These are phyloP conservation scores for Porphyridium purpureum DNA, from an alignment of 23 red algal genomes.

Conservation along the genomic window DNA sequence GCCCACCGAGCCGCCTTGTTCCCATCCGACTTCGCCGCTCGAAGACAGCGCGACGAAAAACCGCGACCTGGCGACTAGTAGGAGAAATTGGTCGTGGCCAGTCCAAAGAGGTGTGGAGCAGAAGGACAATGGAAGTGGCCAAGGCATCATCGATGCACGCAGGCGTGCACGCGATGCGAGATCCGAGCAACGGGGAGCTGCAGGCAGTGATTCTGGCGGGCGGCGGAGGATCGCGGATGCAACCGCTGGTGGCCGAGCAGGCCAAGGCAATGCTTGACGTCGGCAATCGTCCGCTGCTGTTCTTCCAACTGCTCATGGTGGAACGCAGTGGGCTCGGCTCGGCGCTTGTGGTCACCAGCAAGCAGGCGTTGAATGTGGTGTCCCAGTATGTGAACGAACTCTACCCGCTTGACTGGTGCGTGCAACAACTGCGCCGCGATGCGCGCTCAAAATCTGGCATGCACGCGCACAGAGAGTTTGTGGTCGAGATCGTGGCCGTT, in stretches of 20 bases:
- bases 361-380: slow-evolving; percentile 4
- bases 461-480: neutral
- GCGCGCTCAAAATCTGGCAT: neutral
- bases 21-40: no score
- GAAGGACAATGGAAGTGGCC: no score
- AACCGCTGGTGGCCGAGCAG: slow-evolving; percentile 1
- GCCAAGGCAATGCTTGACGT: slow-evolving; percentile 16
- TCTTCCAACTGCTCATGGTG: slow-evolving; percentile 13
- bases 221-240: slow-evolving; percentile 6
- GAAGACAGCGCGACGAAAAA: no score
- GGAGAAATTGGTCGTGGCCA: no score
- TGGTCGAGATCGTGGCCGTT: neutral
- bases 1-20: no score
- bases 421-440: no score
- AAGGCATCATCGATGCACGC: no score
- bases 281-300: slow-evolving; percentile 22
- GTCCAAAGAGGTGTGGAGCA: no score
- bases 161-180: no score
- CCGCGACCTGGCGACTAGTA: no score
- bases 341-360: slow-evolving; percentile 12
- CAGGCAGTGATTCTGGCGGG: slow-evolving; percentile 15
- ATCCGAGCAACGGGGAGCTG: no score
- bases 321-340: slow-evolving; percentile 11
- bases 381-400: slow-evolving; percentile 21
- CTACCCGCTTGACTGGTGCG: slow-evolving; percentile 9